Percentiles rank a stretch among this genome's conserved stretches.
phyloP scores from a whole-genome alignment of 306 rosid species.

The Begonia masoniana region DNA sequence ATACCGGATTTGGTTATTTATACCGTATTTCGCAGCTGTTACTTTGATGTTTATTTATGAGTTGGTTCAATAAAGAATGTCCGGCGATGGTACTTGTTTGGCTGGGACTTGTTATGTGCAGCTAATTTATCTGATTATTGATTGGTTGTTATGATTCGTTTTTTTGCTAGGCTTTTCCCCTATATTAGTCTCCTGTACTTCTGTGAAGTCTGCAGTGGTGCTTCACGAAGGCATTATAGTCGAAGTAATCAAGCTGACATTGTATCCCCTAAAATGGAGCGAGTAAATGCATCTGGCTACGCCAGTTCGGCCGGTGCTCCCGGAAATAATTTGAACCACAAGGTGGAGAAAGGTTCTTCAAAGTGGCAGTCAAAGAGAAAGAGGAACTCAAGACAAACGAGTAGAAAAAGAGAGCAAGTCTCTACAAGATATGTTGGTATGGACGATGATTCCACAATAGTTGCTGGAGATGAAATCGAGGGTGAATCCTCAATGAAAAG shows the following conservation, averaged over 20 bases:
- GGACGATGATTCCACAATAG: conserved; percentile 26
- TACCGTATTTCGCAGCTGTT: too few relatives aligned
- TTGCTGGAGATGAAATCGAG: too few relatives aligned
- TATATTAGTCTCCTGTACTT: not conserved
- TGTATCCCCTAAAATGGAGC: conserved; percentile 28
- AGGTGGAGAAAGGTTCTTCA: conserved; percentile 60
- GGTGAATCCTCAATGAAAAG: too few relatives aligned
- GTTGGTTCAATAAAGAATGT: too few relatives aligned
- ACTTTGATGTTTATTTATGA: too few relatives aligned
- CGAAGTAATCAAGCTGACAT: conserved; percentile 28
- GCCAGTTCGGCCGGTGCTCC: conserved; percentile 33
- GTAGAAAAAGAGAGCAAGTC: conserved; percentile 45
- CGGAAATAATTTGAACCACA: conserved; percentile 21
- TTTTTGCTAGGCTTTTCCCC: conserved; percentile 46
- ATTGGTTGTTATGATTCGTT: too few relatives aligned
- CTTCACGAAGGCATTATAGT: conserved; percentile 35
- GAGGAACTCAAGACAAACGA: conserved; percentile 67
- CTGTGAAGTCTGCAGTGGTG: conserved; percentile 29
- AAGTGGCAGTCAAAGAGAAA: conserved; percentile 96
- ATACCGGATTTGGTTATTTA: too few relatives aligned
- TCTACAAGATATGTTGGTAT: conserved; percentile 33
- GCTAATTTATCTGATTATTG: too few relatives aligned
- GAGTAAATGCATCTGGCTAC: conserved; percentile 35
- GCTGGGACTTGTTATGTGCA: too few relatives aligned
- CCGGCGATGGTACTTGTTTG: too few relatives aligned